Evolutionary conservation across 2,329 filamentous ascomycete species (phyloP).

Genomic region (Ophiostoma quercus): DNA sequence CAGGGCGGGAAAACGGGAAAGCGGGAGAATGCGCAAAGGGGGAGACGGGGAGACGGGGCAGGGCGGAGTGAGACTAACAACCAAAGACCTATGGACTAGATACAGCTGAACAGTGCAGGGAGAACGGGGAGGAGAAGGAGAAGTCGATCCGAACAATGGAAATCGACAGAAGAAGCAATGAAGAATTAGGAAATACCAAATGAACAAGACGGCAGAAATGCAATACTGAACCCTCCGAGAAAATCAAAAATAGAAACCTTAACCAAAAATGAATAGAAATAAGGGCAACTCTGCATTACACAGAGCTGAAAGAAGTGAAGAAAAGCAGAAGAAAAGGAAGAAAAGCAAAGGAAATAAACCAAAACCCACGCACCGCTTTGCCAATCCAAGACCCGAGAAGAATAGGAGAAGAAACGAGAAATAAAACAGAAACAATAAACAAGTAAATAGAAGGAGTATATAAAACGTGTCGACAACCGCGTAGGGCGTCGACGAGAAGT

Average conservation of each 20-base stretch:
- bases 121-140: neutral
- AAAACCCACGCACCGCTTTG: conserved; percentile 10
- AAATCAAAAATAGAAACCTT: neutral
- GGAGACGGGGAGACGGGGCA: neutral
- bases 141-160: neutral
- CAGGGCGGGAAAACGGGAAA: neutral
- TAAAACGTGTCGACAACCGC: neutral
- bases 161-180: neutral
- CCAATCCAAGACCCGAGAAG: neutral
- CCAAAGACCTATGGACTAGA: neutral
- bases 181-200: too few species aligned
- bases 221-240: neutral
- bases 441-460: conserved; percentile 6
- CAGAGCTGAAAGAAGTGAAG: conserved; percentile 5
- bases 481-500: neutral
- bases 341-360: neutral
- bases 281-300: neutral
- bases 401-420: neutral
- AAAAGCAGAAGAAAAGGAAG: neutral
- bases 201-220: neutral
- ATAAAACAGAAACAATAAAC: neutral
- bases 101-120: neutral
- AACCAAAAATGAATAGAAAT: conserved; percentile 7
- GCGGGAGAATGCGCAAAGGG: too few species aligned
- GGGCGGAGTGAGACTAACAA: neutral